phyloP scores from a whole-genome alignment of 2,329 filamentous ascomycete species.

The Hymenoscyphus linearis region DNA sequence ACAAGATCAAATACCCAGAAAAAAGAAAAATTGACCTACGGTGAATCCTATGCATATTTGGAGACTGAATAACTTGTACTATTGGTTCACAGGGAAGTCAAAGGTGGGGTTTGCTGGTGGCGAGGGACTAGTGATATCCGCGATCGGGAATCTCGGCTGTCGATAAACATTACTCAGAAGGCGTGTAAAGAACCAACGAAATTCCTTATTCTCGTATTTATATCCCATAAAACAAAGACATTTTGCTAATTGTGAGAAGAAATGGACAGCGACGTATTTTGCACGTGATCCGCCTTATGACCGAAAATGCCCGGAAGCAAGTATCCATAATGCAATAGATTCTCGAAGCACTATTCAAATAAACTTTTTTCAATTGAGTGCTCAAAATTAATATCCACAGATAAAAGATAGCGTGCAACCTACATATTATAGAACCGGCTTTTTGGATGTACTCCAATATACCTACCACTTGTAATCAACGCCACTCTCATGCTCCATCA shows the following conservation, averaged over 20 bases:
- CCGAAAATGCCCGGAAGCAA: too few relatives aligned
- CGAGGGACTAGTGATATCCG: neutral
- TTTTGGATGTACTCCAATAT: neutral
- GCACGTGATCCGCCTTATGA: too few relatives aligned
- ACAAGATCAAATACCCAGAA: neutral
- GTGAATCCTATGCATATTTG: neutral
- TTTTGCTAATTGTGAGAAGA: too few relatives aligned
- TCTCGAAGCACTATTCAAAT: too few relatives aligned
- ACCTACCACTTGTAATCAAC: conserved; percentile 29
- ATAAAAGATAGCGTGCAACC: neutral
- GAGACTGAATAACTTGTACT: neutral
- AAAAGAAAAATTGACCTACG: neutral
- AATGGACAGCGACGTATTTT: too few relatives aligned
- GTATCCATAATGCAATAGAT: too few relatives aligned
- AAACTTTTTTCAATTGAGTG: too few relatives aligned
- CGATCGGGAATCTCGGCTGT: neutral
- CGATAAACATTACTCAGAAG: neutral
- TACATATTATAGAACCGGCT: neutral
- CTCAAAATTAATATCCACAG: too few relatives aligned
- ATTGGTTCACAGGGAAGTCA: neutral
- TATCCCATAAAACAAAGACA: too few relatives aligned
- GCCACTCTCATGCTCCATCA: conserved; percentile 52
- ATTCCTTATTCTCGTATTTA: too few relatives aligned
- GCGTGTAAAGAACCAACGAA: too few relatives aligned
- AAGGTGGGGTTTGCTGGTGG: neutral